Percentiles rank a stretch among this genome's conserved stretches.
phyloP scores from a whole-genome alignment of 768 basidiomycete species.

The Vararia minispora region DNA sequence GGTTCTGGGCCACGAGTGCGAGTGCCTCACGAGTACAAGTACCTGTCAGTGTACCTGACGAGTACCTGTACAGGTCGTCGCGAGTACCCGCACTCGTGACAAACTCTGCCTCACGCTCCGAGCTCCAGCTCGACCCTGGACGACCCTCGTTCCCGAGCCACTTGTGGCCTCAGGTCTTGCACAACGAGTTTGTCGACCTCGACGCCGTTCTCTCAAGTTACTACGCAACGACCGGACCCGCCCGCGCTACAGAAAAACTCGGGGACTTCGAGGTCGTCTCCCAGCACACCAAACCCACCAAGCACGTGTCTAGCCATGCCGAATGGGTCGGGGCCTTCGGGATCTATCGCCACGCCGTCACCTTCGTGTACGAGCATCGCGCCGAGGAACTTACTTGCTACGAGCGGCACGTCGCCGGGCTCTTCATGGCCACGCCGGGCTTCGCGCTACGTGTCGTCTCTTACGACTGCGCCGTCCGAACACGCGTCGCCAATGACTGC shows the following conservation, averaged over 20 bases:
- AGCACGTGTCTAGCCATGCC: constrained; percentile 9
- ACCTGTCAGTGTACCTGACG: too few relatives aligned
- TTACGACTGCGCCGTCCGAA: constrained; percentile 22
- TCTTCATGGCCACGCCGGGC: constrained; percentile 14
- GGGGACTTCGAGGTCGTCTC: constrained; percentile 13
- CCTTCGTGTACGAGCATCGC: constrained; percentile 20
- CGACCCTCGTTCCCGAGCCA: too few relatives aligned
- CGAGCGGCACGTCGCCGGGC: constrained; percentile 14
- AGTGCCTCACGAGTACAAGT: too few relatives aligned
- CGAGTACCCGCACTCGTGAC: too few relatives aligned
- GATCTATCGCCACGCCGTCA: constrained; percentile 7
- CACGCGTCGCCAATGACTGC: constrained; percentile 12
- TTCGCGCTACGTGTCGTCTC: constrained; percentile 18
- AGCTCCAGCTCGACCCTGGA: too few relatives aligned
- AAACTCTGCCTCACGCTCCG: too few relatives aligned
- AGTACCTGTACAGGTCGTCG: too few relatives aligned
- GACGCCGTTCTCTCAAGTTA: constrained; percentile 17
- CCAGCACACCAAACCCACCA: constrained; percentile 6
- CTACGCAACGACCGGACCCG: constrained; percentile 8
- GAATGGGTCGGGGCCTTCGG: constrained; percentile 20
- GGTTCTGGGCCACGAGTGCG: too few relatives aligned
- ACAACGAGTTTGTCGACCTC: constrained; percentile 19
- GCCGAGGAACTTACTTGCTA: constrained; percentile 19
- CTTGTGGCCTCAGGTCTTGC: constrained; percentile 21
- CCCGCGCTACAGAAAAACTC: constrained; percentile 10